Base-by-base conservation (phyloP, 164 flowering plant genomes). In the Echeveria elegans region DNA sequence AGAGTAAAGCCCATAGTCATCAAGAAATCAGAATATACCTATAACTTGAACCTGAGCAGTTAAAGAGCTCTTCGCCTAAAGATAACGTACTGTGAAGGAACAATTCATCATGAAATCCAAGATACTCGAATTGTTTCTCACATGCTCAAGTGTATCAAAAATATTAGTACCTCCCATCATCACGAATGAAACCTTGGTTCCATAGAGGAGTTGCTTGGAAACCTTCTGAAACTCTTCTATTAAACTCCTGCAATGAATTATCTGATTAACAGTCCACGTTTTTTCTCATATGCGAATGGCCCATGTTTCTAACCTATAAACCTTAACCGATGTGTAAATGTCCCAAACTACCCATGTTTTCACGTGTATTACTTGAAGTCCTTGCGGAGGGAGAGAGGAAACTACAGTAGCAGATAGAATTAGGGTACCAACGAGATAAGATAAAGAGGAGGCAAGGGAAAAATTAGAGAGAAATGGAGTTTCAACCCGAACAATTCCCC, bases 161-260 rank as follows among this genome's bases (percentile, higher is more conserved):
- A 36, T 10, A 66, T 56, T 77, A n/a, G n/a, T n/a, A 87, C 98
- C 98, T 88, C 72, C 91, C 97, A 83, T 90, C 90, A 79, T 94
- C 96, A 63, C 81, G 70, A 68, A 94, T 88, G 65, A 66, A 86
- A 19, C 98, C 98, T 82, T 94, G 98, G 79, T 94, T 73, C 98
- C 98, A 90, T 70, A 94, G 79, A 65, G 98, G 98, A 73, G 71
- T 86, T 65, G 87, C 97, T 75, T 90, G 98, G 74, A 94, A 90
- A 23, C 98, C 98, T 82, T 94, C 90, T 26, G 64, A 26, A 26
- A 94, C 97, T 62, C 77, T 83, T 31, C 59, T 74, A 68, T 80
- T 74, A 68, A 90, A 94, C 47, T 86, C 98, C 98, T 94, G 65
- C 15, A 63, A 9, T 0, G 30, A 34, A 1, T 5, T 2, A 62